Base-by-base conservation (phyloP, 805 yeast genomes). In the Wickerhamiella spandovensis region DNA sequence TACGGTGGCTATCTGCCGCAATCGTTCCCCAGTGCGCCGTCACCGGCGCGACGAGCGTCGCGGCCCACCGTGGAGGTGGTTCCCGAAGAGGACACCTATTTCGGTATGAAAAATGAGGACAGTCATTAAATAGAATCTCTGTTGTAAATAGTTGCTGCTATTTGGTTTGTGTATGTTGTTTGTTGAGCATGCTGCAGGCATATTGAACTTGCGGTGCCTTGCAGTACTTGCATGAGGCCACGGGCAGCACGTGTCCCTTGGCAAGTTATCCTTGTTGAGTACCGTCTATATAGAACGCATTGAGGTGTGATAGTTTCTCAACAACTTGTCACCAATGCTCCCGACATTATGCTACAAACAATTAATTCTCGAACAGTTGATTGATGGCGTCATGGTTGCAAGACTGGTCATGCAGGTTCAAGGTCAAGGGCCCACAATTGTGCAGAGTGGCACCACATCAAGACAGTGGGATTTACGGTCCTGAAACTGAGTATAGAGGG, bases 11-110 rank as follows among this genome's bases (percentile, higher is more conserved):
- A 35, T 13, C 13, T 35, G 39, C 18, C 39, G 7, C 39, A 17
- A 35, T 4, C 20, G 4, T 35, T n/a, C 18, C 39, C 39, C 20
- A 15, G 3, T 15, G 20, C 39, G n/a, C 39, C 39, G 39, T 35
- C 39, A 7, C 39, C 39, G 20, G 28, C 48, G 37, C 37, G 46
- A 24, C 37, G 46, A 22, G 30, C 44, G n/a, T 44, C 47, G 35
- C 45, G 38, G 21, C 50, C 47, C 48, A 30, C 54, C 24, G 48
- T 44, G 25, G 49, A 43, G 44, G 41, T 46, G 22, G 43, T 28
- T 24, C 46, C 46, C 21, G 45, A 43, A 21, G 45, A 48, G 41
- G 42, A 51, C 25, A 39, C 48, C 48, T 38, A 42, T 44, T 48
- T 52, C 47, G 41, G 45, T 24, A 25, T 47, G 21, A 44, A 49